Conservation (phyloP, 768 basidiomycete species). For the Amanita jacksonii region DNA sequence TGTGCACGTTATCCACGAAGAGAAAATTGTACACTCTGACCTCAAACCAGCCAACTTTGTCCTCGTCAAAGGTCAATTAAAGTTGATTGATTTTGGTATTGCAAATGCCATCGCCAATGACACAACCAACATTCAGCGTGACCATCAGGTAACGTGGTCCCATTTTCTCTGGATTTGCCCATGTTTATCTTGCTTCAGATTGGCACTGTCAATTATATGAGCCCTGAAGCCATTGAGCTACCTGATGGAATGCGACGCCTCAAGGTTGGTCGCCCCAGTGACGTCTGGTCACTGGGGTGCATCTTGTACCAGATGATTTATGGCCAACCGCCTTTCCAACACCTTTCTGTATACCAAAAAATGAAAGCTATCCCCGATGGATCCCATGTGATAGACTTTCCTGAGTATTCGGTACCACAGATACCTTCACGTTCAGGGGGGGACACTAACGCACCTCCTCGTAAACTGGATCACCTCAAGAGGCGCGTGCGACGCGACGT, state of each 20-base stretch:
- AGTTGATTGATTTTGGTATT: constrained; percentile 99
- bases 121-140: constrained; percentile 95
- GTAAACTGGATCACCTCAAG: constrained; percentile 60
- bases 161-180: neutral
- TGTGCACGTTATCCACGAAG: constrained; percentile 96
- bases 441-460: constrained; percentile 30
- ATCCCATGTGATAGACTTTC: constrained; percentile 71
- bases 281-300: constrained; percentile 97
- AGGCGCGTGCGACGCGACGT: constrained; percentile 64
- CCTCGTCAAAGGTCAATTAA: constrained; percentile 87
- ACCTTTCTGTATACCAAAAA: constrained; percentile 75
- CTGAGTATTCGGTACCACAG: constrained; percentile 52
- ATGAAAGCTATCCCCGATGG: constrained; percentile 90
- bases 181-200: constrained; percentile 40
- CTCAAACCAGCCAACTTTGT: constrained; percentile 99
- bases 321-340: constrained; percentile 86
- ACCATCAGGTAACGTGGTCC: constrained; percentile 63
- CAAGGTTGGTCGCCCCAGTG: constrained; percentile 91
- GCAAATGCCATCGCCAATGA: constrained; percentile 98
- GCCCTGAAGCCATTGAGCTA: constrained; percentile 90
- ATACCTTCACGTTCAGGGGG: constrained; percentile 27
- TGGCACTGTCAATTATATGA: constrained; percentile 98
- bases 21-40: constrained; percentile 98
- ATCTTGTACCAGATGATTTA: constrained; percentile 99
- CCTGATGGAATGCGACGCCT: constrained; percentile 81